Evolutionary conservation across 768 basidiomycete genomes (phyloP), one percentile per base, ranked within the genome.

Genomic region (Lactarius quietus): DNA sequence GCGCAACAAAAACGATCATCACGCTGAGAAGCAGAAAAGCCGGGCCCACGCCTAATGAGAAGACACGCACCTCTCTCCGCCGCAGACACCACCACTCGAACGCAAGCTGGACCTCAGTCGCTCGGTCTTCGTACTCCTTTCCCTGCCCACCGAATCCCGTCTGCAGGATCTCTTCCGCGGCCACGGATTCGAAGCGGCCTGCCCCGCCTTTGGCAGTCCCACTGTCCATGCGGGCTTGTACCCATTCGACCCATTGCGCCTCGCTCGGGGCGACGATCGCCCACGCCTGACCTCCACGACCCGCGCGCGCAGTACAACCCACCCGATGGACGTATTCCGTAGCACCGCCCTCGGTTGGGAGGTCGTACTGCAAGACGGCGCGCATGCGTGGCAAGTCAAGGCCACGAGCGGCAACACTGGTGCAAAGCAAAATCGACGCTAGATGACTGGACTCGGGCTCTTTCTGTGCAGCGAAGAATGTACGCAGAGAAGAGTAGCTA

Each of bases 261-360:
- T 99, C 97, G 69, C 85, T 90, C 0, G 95, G 95, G 1, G 87
- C 81, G 45, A 98, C 86, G 63, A 99, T 86, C 64, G 89, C 88
- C 95, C 95, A 98, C 3, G 95, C 93, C 74, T 98, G 93, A 65
- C 97, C 97, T 29, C 93, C 92, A 70, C 89, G 92, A 17, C 97
- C 97, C 9, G 90, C 95, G 74, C 97, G 93, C 17, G 97, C 97
- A 3, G 97, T 99, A 58, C 97, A 88, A 33, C 97, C 97, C 9
- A 98, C 93, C 55, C 97, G 86, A 78, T 99, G 97, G 12, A 99
- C 87, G 71, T 99, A 98, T 74, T 99, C 97, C 14, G 90, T 97
- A 31, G 88, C 88, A 12, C 97, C 96, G 20, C 95, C 92, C 79
- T 99, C 97, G 0, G 97, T 98, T 0, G 97, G 96, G 26, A 98